A percentile compares a stretch with the other conserved stretches of the same genome.
Evolutionary conservation across 169 alveolate species (phyloP).

Genomic region (Babesia gibsoni): DNA sequence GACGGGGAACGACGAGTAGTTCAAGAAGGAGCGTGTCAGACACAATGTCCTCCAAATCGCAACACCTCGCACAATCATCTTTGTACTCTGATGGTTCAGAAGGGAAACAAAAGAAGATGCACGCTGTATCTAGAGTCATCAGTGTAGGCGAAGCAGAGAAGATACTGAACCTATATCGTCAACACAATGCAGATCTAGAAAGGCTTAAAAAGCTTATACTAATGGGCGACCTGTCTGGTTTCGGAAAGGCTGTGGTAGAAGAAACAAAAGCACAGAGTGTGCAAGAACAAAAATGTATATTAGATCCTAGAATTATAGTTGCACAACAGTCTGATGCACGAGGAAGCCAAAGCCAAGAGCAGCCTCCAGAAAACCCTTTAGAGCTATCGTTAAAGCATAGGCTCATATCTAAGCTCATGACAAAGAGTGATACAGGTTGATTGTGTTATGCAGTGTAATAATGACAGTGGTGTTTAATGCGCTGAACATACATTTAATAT

Average conservation of each 20-base stretch:
- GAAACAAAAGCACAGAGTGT: neutral
- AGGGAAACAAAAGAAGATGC: neutral
- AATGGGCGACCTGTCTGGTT: slow-evolving; percentile 8
- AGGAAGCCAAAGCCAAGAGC: neutral
- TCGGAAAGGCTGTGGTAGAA: neutral
- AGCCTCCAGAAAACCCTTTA: slow-evolving; percentile 40
- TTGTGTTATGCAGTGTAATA: slow-evolving; percentile 16
- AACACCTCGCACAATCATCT: neutral
- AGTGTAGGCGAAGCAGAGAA: slow-evolving; percentile 59
- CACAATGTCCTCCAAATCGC: neutral
- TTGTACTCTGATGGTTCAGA: slow-evolving; percentile 4
- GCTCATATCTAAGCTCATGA: slow-evolving; percentile 25
- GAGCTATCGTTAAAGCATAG: slow-evolving; percentile 43
- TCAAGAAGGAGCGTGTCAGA: slow-evolving; percentile 8
- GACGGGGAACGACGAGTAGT: neutral
- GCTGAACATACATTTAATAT: neutral
- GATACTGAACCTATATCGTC: slow-evolving; percentile 37
- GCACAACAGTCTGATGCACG: slow-evolving; percentile 4
- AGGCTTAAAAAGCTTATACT: slow-evolving; percentile 13
- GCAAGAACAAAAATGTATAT: neutral
- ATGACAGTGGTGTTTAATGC: slow-evolving; percentile 1
- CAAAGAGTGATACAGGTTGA: neutral
- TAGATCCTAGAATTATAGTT: slow-evolving; percentile 50
- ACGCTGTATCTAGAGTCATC: slow-evolving; percentile 18
- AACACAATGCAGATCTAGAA: slow-evolving; percentile 40